phyloP scores from a whole-genome alignment of 768 basidiomycete species.

The Pilatotrama ljubarskyi region DNA sequence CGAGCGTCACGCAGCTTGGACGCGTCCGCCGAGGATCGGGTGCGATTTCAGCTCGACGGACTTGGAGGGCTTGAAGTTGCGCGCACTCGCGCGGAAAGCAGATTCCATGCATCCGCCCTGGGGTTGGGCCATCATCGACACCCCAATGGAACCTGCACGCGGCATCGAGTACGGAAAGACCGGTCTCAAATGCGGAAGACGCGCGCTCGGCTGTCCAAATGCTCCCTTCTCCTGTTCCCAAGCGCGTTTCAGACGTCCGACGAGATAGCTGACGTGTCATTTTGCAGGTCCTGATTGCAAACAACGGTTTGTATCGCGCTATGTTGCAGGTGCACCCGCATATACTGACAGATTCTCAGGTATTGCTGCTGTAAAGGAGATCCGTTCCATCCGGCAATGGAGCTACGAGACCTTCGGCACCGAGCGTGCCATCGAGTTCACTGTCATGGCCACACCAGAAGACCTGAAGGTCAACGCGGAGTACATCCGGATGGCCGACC shows the following conservation, averaged over 20 bases:
- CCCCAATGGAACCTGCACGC: not conserved
- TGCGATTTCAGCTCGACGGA: not conserved
- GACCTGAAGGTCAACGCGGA: conserved; percentile 98
- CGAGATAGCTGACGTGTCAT: conserved; percentile 12
- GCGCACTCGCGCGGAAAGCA: not conserved
- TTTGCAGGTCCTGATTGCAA: conserved; percentile 91
- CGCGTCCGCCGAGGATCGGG: not conserved
- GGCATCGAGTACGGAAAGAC: not conserved
- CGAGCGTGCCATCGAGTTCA: conserved; percentile 96
- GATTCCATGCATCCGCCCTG: not conserved
- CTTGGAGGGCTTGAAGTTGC: too few relatives aligned
- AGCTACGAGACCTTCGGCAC: conserved; percentile 98
- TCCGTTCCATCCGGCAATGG: conserved; percentile 98
- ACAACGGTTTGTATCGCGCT: conserved; percentile 68
- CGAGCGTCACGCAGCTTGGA: not conserved
- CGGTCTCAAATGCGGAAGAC: conserved; percentile 7
- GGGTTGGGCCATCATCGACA: not conserved
- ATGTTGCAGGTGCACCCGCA: conserved; percentile 4
- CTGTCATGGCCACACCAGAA: conserved; percentile 99
- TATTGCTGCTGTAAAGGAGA: conserved; percentile 99
- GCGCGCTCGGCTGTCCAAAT: conserved; percentile 7
- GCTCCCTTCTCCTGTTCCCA: not conserved
- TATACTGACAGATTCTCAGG: conserved; percentile 45
- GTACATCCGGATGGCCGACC: conserved; percentile 99
- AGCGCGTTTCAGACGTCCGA: not conserved